These are phyloP conservation scores for Neocatenulostroma microsporum DNA, from an alignment of 2,329 filamentous ascomycete genomes.

Conservation along the genomic window DNA sequence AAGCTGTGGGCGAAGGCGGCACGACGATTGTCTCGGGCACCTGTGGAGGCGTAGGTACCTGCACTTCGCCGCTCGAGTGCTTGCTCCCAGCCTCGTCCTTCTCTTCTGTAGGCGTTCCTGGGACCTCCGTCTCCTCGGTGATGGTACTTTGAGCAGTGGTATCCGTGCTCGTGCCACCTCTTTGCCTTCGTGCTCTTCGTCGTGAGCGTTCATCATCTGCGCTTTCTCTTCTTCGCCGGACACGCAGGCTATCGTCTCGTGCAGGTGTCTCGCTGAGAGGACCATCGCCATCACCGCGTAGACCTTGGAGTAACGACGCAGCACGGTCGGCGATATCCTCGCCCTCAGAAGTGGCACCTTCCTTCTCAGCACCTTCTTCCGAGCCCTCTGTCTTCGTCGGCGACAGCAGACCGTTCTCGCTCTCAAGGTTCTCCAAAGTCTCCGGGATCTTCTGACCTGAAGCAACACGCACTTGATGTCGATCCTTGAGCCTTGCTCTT, in stretches of 20 bases:
- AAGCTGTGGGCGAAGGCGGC: constrained; percentile 24
- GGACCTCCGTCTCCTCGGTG: constrained; percentile 19
- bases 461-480: constrained; percentile 80
- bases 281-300: constrained; percentile 55
- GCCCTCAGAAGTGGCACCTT: constrained; percentile 35
- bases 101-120: constrained; percentile 11
- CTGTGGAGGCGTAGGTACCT: constrained; percentile 9
- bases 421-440: constrained; percentile 25
- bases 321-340: constrained; percentile 81
- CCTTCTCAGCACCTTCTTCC: constrained; percentile 9
- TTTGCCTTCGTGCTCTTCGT: constrained; percentile 50
- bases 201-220: constrained; percentile 70
- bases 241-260: constrained; percentile 34
- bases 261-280: constrained; percentile 44
- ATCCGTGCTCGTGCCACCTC: constrained; percentile 25
- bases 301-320: constrained; percentile 72
- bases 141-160: constrained; percentile 30
- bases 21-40: constrained; percentile 18
- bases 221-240: constrained; percentile 66
- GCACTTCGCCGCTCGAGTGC: constrained; percentile 20
- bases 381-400: constrained; percentile 21
- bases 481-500: constrained; percentile 79
- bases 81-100: constrained; percentile 14
- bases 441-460: constrained; percentile 86
- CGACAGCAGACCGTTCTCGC: constrained; percentile 22